Evolutionary conservation across 2,329 filamentous ascomycete genomes (phyloP).

Genomic region (Apiospora pterosperma): DNA sequence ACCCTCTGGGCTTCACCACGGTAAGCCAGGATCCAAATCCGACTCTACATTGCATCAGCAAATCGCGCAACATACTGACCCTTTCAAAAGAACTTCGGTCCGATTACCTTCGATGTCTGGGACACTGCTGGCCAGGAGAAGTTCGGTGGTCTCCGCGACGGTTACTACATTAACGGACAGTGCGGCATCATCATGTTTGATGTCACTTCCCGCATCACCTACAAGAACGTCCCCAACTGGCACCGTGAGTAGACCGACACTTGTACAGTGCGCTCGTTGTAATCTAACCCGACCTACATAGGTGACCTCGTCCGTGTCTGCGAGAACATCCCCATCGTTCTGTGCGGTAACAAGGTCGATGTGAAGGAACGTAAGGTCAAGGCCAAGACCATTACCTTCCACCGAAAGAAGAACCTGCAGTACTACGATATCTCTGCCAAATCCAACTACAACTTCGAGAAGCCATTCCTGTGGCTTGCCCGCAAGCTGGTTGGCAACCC

Average conservation of each 20-base stretch:
- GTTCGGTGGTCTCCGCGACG: slow-evolving; percentile 98
- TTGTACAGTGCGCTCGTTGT: slow-evolving; percentile 1
- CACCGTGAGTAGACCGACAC: slow-evolving; percentile 71
- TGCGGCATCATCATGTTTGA: slow-evolving; percentile 99
- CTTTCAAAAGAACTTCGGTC: slow-evolving; percentile 72
- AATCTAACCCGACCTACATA: slow-evolving; percentile 32
- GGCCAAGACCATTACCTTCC: slow-evolving; percentile 99
- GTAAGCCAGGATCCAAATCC: slow-evolving; percentile 59
- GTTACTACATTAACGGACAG: slow-evolving; percentile 99
- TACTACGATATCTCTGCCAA: slow-evolving; percentile 99
- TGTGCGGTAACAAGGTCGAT: slow-evolving; percentile 99
- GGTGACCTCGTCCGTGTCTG: slow-evolving; percentile 98
- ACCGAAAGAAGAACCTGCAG: slow-evolving; percentile 99
- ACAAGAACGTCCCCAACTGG: slow-evolving; percentile 99
- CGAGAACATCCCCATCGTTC: slow-evolving; percentile 98
- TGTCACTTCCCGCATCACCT: slow-evolving; percentile 98
- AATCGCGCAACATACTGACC: slow-evolving; percentile 19
- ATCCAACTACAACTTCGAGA: slow-evolving; percentile 99
- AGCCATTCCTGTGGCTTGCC: slow-evolving; percentile 99
- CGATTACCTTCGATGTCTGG: slow-evolving; percentile 99
- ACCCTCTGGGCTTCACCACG: slow-evolving; percentile 96
- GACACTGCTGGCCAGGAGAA: slow-evolving; percentile 99
- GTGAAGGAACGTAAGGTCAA: slow-evolving; percentile 99
- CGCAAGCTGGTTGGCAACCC: slow-evolving; percentile 97
- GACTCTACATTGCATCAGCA: slow-evolving; percentile 3